These are phyloP conservation scores for Lichenothelia convexa DNA, from an alignment of 495 filamentous ascomycete species.

Conservation along the genomic window DNA sequence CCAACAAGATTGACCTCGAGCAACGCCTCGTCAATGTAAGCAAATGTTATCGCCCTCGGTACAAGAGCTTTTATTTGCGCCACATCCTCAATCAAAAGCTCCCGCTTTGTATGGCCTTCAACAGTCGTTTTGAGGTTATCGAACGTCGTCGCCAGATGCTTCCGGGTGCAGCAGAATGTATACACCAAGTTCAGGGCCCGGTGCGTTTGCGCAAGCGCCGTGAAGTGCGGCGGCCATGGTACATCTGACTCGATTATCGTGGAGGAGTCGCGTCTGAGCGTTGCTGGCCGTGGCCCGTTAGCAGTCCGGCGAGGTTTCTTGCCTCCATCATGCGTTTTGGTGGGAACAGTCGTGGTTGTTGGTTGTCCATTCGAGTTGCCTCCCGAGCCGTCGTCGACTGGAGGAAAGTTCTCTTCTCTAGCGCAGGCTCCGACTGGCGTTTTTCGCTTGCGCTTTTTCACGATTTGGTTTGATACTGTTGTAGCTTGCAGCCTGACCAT, in stretches of 20 bases:
- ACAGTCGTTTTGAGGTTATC: constrained; percentile 72
- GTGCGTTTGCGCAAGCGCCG: constrained; percentile 54
- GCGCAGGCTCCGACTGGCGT: constrained; percentile 10
- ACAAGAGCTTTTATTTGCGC: constrained; percentile 63
- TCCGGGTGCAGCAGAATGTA: constrained; percentile 85
- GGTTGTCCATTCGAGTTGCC: constrained; percentile 3
- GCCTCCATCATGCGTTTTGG: constrained; percentile 37
- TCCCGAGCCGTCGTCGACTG: constrained; percentile 1
- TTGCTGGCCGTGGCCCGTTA: constrained; percentile 16
- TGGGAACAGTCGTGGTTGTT: constrained; percentile 24
- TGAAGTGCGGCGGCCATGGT: constrained; percentile 62
- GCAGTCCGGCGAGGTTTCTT: constrained; percentile 27
- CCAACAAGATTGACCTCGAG: constrained; percentile 62
- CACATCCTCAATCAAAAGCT: constrained; percentile 57
- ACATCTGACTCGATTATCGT: constrained; percentile 25
- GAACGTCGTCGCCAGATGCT: constrained; percentile 80
- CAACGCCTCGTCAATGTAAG: constrained; percentile 67
- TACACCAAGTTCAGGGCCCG: constrained; percentile 79
- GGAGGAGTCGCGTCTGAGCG: constrained; percentile 25
- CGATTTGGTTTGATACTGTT: constrained; percentile 33
- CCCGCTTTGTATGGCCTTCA: constrained; percentile 58
- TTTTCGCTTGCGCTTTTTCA: constrained; percentile 37
- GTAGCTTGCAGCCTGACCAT: constrained; percentile 40
- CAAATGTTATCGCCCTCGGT: constrained; percentile 59
- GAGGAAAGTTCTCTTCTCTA: constrained; percentile 11